phyloP scores from a whole-genome alignment of 257 asterid species.

The Ajuga chamaepitys region DNA sequence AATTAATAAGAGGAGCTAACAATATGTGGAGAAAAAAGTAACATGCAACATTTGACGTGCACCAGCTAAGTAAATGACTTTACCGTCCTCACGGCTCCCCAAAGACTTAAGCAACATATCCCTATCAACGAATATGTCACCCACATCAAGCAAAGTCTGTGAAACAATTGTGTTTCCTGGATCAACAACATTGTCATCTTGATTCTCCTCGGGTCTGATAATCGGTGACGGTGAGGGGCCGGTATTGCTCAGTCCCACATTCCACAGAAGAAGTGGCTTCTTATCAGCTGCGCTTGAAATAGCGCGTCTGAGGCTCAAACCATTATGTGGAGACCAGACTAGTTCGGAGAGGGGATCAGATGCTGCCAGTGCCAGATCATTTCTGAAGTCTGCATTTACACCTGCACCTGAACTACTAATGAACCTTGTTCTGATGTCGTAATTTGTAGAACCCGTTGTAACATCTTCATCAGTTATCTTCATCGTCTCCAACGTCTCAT shows the following conservation, averaged over 20 bases:
- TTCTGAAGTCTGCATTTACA: constrained; percentile 57
- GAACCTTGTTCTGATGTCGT: constrained; percentile 15
- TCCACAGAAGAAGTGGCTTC: constrained; percentile 46
- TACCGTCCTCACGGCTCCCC: constrained; percentile 2
- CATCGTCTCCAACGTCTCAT: constrained; percentile 17
- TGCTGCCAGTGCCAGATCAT: constrained; percentile 35
- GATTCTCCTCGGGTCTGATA: background rate
- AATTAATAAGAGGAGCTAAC: too few relatives aligned
- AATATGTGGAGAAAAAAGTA: background rate
- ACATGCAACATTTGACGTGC: background rate
- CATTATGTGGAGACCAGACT: constrained; percentile 64
- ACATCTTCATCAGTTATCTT: constrained; percentile 21
- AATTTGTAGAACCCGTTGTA: constrained; percentile 26
- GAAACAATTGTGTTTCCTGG: too few relatives aligned
- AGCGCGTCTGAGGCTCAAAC: constrained; percentile 46
- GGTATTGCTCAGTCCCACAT: constrained; percentile 31
- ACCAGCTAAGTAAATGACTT: background rate
- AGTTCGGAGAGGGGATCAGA: constrained; percentile 57
- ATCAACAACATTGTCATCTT: constrained; percentile 17
- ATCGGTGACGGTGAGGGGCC: background rate
- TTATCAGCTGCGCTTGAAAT: constrained; percentile 22
- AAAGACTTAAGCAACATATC: background rate
- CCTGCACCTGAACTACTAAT: constrained; percentile 59
- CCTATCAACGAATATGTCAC: constrained; percentile 3
- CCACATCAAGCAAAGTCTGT: background rate